Conservation (phyloP, 1,284 basidiomycete genomes). For the Ceratobasidium theobromae region DNA sequence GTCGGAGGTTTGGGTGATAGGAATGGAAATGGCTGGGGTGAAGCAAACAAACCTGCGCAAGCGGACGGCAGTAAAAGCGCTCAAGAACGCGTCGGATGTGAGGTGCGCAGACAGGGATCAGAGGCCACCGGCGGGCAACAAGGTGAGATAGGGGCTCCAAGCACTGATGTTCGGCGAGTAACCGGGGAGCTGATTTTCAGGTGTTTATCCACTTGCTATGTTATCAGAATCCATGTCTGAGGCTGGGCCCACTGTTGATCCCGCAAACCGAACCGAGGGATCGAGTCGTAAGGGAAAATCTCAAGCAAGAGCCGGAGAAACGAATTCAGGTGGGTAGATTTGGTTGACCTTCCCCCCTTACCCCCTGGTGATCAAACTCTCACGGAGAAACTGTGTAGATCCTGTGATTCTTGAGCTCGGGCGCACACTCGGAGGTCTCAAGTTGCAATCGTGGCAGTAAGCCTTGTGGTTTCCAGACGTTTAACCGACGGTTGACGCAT, state of each 20-base stretch:
- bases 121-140: background rate
- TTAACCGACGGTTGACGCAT: background rate
- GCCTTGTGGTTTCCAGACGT: background rate
- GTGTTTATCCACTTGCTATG: background rate
- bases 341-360: background rate
- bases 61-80: too few species aligned
- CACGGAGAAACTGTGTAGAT: conserved; percentile 8
- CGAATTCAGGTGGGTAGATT: background rate
- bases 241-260: background rate
- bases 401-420: conserved; percentile 26
- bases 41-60: too few species aligned
- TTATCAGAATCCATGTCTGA: background rate
- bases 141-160: background rate
- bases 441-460: conserved; percentile 20
- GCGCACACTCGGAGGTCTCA: conserved; percentile 5
- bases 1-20: conserved; percentile 1
- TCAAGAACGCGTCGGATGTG: background rate
- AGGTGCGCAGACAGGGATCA: background rate
- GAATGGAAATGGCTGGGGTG: background rate
- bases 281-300: conserved; percentile 11
- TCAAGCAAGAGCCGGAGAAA: conserved; percentile 8
- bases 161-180: background rate
- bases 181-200: background rate
- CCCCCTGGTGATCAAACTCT: background rate
- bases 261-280: background rate